Evolutionary conservation across 495 filamentous ascomycete genomes (phyloP).

Genomic region (Amorphotheca resinae): DNA sequence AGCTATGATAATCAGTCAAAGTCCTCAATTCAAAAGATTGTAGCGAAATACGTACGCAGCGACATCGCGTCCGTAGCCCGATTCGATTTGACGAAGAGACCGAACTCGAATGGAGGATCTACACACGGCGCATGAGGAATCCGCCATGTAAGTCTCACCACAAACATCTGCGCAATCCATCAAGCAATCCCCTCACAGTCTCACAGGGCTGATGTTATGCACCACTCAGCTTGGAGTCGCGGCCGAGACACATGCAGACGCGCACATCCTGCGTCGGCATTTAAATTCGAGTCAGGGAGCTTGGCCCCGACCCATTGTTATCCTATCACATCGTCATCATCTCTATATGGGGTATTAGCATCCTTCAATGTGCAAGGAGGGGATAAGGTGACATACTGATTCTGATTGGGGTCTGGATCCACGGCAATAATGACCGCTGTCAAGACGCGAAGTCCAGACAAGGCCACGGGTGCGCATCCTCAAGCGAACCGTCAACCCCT

Average conservation of each 20-base stretch:
- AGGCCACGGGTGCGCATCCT: too few species aligned
- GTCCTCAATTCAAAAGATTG: too few species aligned
- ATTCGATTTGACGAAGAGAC: too few species aligned
- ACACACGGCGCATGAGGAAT: too few species aligned
- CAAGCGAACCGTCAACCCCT: too few species aligned
- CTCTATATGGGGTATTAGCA: background rate
- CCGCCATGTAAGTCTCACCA: too few species aligned
- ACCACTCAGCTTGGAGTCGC: conserved; percentile 22
- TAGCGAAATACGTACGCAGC: too few species aligned
- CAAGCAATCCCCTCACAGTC: conserved; percentile 27
- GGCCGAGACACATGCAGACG: conserved; percentile 23
- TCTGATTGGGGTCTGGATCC: background rate
- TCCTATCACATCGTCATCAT: conserved; percentile 24
- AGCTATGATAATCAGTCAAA: too few species aligned
- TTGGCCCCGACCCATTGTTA: conserved; percentile 29
- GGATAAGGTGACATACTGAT: background rate
- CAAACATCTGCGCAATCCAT: too few species aligned
- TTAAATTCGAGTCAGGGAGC: conserved; percentile 24
- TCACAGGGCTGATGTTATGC: conserved; percentile 17
- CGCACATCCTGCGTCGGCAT: conserved; percentile 24
- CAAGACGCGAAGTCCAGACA: background rate
- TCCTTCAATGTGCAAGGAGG: conserved; percentile 15
- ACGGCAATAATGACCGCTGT: background rate
- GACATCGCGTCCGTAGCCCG: too few species aligned
- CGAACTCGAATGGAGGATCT: too few species aligned